Evolutionary conservation across 73 alveolate species (phyloP).

Genomic region (Loxodes magnus): DNA sequence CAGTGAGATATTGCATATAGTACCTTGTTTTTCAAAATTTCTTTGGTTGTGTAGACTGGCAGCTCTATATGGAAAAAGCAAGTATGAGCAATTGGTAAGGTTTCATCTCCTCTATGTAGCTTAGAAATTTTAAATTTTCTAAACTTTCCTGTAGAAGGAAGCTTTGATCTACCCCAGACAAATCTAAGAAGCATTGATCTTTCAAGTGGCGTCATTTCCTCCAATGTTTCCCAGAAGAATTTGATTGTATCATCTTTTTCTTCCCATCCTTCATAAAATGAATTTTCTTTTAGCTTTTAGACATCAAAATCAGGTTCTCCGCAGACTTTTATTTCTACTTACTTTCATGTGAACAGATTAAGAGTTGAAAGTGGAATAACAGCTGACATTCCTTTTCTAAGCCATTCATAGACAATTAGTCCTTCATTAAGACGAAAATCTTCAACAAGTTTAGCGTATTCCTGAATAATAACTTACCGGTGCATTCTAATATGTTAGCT

Average conservation of each 20-base stretch:
- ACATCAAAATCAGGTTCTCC: conserved; percentile 67
- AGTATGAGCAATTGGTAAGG: conserved; percentile 77
- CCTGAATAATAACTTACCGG: no score
- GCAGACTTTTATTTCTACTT: conserved; percentile 61
- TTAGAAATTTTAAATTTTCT: conserved; percentile 21
- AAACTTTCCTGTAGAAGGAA: conserved; percentile 66
- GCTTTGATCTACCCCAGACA: conserved; percentile 89
- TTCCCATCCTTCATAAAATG: conserved; percentile 51
- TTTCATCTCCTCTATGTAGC: conserved; percentile 26
- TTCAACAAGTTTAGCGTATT: conserved; percentile 51
- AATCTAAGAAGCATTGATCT: conserved; percentile 65
- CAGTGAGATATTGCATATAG: conserved; percentile 74
- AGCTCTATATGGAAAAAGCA: conserved; percentile 84
- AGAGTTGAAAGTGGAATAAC: conserved; percentile 65
- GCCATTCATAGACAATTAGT: conserved; percentile 63
- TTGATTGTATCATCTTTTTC: conserved; percentile 48
- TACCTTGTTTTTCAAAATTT: conserved; percentile 55
- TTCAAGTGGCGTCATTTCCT: conserved; percentile 65
- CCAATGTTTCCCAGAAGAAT: conserved; percentile 79
- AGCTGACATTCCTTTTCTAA: conserved; percentile 66
- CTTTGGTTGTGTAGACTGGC: conserved; percentile 75
- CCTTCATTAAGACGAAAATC: conserved; percentile 64
- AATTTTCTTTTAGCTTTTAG: conserved; percentile 40
- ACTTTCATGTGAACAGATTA: conserved; percentile 48
- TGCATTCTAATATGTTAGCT: conserved; percentile 38